Percentiles rank a stretch among this genome's conserved stretches.
Conservation (phyloP, 116 monocot species). For the Zostera marina region DNA sequence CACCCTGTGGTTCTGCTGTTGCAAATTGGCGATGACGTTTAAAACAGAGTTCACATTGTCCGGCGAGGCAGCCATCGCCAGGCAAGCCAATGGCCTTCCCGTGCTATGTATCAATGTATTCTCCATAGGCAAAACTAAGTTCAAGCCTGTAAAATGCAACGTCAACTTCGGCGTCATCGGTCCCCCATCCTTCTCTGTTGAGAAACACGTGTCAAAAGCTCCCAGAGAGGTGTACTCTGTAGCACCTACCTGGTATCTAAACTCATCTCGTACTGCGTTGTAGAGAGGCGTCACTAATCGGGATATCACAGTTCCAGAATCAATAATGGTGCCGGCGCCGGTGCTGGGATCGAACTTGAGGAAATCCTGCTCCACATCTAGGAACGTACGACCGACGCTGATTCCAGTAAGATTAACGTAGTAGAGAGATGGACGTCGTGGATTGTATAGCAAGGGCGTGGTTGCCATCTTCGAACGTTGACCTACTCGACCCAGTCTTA, state of each 20-base stretch:
- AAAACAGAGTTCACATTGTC: slow-evolving; percentile 51
- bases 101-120: slow-evolving; percentile 75
- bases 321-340: slow-evolving; percentile 52
- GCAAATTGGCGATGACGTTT: slow-evolving; percentile 74
- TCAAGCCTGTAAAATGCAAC: slow-evolving; percentile 33
- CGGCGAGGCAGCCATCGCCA: slow-evolving; percentile 69
- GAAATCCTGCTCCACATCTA: slow-evolving; percentile 9
- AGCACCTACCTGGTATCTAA: slow-evolving; percentile 52
- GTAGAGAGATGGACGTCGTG: slow-evolving; percentile 77
- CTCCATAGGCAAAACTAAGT: slow-evolving; percentile 44
- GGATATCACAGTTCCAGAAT: slow-evolving; percentile 86
- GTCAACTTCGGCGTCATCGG: slow-evolving; percentile 23
- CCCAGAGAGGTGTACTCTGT: slow-evolving; percentile 53
- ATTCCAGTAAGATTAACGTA: slow-evolving; percentile 59
- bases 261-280: slow-evolving; percentile 58
- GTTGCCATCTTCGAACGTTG: slow-evolving; percentile 43
- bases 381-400: slow-evolving; percentile 19
- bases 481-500: slow-evolving; percentile 49
- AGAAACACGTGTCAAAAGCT: slow-evolving; percentile 82
- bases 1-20: slow-evolving; percentile 80
- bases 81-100: slow-evolving; percentile 46
- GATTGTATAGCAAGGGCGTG: slow-evolving; percentile 67
- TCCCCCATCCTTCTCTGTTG: slow-evolving; percentile 5
- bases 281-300: slow-evolving; percentile 57
- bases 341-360: slow-evolving; percentile 32